Evolutionary conservation across 1,284 basidiomycete genomes (phyloP).

Genomic region (Sutorius eximius): DNA sequence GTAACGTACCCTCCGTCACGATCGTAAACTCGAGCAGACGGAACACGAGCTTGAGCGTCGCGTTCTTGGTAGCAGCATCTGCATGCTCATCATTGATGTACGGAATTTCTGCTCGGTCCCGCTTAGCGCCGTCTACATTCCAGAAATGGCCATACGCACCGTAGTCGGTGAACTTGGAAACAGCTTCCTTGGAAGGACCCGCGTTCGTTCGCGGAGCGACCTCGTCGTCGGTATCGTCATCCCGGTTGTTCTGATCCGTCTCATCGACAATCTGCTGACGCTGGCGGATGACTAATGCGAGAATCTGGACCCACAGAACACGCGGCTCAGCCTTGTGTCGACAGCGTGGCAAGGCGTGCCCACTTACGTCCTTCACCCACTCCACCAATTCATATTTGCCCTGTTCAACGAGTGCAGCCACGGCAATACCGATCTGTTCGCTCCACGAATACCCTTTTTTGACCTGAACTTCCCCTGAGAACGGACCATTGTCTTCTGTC

Average conservation of each 20-base stretch:
- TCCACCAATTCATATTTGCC: constrained; percentile 65
- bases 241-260: constrained; percentile 53
- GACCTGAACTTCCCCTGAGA: constrained; percentile 72
- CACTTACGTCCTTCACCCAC: constrained; percentile 77
- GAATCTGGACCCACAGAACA: constrained; percentile 50
- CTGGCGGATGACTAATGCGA: constrained; percentile 64
- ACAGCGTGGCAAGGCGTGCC: constrained; percentile 17
- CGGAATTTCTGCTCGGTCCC: constrained; percentile 58
- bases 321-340: constrained; percentile 23
- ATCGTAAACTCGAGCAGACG: constrained; percentile 66
- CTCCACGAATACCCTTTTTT: constrained; percentile 89
- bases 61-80: constrained; percentile 73
- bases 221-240: constrained; percentile 47
- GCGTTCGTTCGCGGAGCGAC: constrained; percentile 39
- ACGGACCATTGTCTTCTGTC: constrained; percentile 44
- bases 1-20: constrained; percentile 53
- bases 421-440: constrained; percentile 84
- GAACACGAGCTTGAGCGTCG: constrained; percentile 81
- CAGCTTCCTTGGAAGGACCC: constrained; percentile 67
- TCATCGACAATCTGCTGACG: constrained; percentile 72
- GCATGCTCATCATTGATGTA: constrained; percentile 72
- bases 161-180: constrained; percentile 73
- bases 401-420: constrained; percentile 72
- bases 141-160: constrained; percentile 48
- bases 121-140: constrained; percentile 1